phyloP scores from a whole-genome alignment of 2,329 filamentous ascomycete species.

The Monosporascus sp. region DNA sequence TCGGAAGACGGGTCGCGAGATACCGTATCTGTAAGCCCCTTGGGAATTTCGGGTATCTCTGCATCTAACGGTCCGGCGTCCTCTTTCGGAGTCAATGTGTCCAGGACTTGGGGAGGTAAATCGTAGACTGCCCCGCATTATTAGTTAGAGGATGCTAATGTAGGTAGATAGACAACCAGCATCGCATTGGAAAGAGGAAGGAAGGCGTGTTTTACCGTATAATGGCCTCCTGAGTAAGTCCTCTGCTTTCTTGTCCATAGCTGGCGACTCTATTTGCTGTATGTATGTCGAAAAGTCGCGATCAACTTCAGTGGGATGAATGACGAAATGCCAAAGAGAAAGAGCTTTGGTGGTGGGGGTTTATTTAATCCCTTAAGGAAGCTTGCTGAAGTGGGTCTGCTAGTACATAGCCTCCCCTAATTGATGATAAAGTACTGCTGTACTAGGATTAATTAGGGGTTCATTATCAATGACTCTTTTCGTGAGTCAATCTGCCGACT shows the following conservation, averaged over 20 bases:
- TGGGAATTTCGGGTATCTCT: slow-evolving; percentile 20
- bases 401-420: too few species aligned
- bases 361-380: background rate
- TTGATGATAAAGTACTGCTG: too few species aligned
- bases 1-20: slow-evolving; percentile 21
- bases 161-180: background rate
- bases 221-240: slow-evolving; percentile 46
- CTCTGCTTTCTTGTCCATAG: slow-evolving; percentile 36
- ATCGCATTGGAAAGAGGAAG: background rate
- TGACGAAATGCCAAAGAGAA: background rate
- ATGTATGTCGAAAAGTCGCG: background rate
- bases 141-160: slow-evolving; percentile 10
- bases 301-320: background rate
- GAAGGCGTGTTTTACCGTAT: slow-evolving; percentile 33
- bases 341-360: background rate
- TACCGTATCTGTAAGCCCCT: slow-evolving; percentile 17
- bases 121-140: slow-evolving; percentile 62
- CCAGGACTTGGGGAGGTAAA: slow-evolving; percentile 68
- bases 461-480: too few species aligned
- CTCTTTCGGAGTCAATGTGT: slow-evolving; percentile 56
- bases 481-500: slow-evolving; percentile 3
- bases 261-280: background rate
- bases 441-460: too few species aligned
- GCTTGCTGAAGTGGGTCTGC: background rate
- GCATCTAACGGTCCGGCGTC: slow-evolving; percentile 30